These are phyloP conservation scores for Quercus phellos DNA, from an alignment of 331 rosid species.

Conservation along the genomic window DNA sequence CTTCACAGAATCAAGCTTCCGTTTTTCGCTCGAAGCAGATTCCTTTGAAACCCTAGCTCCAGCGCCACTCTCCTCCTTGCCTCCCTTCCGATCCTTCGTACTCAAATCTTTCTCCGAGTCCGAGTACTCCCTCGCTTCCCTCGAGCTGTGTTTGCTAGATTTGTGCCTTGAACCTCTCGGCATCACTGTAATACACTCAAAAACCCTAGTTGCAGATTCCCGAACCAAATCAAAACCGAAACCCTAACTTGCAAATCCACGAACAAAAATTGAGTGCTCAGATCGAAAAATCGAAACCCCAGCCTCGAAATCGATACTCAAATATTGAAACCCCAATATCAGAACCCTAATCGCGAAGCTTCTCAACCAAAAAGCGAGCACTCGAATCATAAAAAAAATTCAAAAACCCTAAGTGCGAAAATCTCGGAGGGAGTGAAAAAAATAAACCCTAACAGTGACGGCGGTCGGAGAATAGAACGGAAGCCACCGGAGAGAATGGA, in stretches of 20 bases:
- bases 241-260: constrained; percentile 19
- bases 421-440: constrained; percentile 3
- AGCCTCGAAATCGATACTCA: constrained; percentile 16
- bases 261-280: background rate
- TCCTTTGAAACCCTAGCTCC: constrained; percentile 59
- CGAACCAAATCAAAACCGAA: background rate
- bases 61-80: constrained; percentile 53
- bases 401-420: constrained; percentile 20
- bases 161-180: constrained; percentile 88
- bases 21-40: constrained; percentile 58
- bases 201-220: constrained; percentile 5
- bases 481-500: constrained; percentile 21
- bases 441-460: background rate
- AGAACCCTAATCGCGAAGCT: constrained; percentile 37
- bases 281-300: constrained; percentile 39
- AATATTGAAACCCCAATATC: background rate
- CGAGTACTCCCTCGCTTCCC: constrained; percentile 74
- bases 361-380: background rate
- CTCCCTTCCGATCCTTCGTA: constrained; percentile 65
- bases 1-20: constrained; percentile 54
- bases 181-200: constrained; percentile 44
- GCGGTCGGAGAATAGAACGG: constrained; percentile 5
- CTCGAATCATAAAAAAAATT: background rate
- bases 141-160: constrained; percentile 79
- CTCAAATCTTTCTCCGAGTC: constrained; percentile 83